Conservation (phyloP, 2,329 filamentous ascomycete genomes). For the Paramyrothecium sp. region DNA sequence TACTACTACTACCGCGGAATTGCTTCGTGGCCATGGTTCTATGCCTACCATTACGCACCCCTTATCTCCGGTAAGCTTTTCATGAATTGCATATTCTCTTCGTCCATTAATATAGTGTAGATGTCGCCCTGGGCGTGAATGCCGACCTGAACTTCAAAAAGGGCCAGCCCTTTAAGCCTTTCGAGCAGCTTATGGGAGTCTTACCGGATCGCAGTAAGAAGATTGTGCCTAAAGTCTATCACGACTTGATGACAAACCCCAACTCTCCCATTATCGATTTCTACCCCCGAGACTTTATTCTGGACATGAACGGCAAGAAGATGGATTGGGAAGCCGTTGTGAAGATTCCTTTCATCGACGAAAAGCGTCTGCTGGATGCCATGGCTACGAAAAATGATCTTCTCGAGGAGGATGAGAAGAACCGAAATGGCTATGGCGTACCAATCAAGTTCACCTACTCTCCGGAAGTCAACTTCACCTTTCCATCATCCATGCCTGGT, state of each 20-base stretch:
- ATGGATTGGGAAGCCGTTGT: constrained; percentile 99
- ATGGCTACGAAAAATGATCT: constrained; percentile 82
- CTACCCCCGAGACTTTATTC: constrained; percentile 92
- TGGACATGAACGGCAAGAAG: constrained; percentile 99
- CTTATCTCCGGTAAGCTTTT: constrained; percentile 74
- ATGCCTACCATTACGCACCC: constrained; percentile 92
- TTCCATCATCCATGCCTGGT: constrained; percentile 83
- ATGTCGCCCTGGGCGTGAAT: constrained; percentile 83
- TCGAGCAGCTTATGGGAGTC: constrained; percentile 97
- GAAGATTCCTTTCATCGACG: constrained; percentile 98
- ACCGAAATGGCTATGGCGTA: constrained; percentile 87
- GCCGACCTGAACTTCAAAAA: constrained; percentile 91
- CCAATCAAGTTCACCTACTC: constrained; percentile 91
- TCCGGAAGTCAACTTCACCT: constrained; percentile 72
- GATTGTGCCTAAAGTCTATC: constrained; percentile 86
- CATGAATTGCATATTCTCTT: not conserved
- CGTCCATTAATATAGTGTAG: constrained; percentile 41
- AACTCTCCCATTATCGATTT: constrained; percentile 96
- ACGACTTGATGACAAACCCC: constrained; percentile 87
- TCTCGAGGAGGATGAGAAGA: constrained; percentile 74
- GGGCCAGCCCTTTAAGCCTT: constrained; percentile 92
- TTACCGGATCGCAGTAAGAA: constrained; percentile 95
- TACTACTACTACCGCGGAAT: constrained; percentile 98
- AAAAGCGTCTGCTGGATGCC: constrained; percentile 77
- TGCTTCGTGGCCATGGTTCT: constrained; percentile 98